phyloP scores from a whole-genome alignment of 192 early-diverging fungal genomes.

The Backusella sp. region DNA sequence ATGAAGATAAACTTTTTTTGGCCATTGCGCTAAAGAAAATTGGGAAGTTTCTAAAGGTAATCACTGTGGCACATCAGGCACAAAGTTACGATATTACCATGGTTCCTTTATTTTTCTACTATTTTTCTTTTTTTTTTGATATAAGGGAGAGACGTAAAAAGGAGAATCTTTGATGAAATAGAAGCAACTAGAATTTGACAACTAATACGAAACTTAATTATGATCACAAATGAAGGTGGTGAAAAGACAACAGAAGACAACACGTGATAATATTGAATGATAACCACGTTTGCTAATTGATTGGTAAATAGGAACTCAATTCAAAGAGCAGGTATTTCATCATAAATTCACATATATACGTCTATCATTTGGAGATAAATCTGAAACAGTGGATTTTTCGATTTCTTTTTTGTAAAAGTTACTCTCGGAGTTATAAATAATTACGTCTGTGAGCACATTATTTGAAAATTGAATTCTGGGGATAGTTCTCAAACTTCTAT shows the following conservation, averaged over 20 bases:
- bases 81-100: background rate
- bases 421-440: background rate
- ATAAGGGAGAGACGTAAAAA: background rate
- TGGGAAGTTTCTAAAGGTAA: constrained; percentile 4
- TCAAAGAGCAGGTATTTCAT: background rate
- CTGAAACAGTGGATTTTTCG: background rate
- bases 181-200: background rate
- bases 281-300: background rate
- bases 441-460: constrained; percentile 2
- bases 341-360: background rate
- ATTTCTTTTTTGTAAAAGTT: background rate
- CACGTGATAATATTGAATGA: background rate
- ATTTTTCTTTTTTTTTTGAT: background rate
- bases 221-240: background rate
- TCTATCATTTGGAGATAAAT: background rate
- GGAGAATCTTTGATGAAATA: background rate
- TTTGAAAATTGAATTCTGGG: background rate
- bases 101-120: background rate
- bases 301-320: background rate
- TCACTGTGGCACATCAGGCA: background rate
- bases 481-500: constrained; percentile 8
- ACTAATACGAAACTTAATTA: background rate
- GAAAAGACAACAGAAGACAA: background rate
- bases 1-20: constrained; percentile 4
- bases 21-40: background rate